Percentiles rank a stretch among this genome's conserved stretches.
Evolutionary conservation across 208 protist genomes (phyloP).

Genomic region (Trypanosoma mega): DNA sequence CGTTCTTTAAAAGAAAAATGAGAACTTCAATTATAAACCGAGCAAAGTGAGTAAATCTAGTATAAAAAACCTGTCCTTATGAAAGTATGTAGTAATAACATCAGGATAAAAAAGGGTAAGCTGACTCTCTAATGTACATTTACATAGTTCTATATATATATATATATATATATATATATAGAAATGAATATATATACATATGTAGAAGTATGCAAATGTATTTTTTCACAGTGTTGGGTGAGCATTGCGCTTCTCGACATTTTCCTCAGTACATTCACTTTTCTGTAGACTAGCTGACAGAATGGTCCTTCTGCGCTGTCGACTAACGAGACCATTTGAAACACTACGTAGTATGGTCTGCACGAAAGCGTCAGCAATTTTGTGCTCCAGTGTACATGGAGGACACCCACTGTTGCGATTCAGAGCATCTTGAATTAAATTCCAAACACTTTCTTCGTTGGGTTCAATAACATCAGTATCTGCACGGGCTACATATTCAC

Average conservation of each 20-base stretch:
- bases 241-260: background rate
- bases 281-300: too few species aligned
- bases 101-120: too few species aligned
- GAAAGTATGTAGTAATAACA: too few species aligned
- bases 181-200: background rate
- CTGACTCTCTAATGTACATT: too few species aligned
- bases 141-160: background rate
- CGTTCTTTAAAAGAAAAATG: too few species aligned
- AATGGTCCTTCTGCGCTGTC: background rate
- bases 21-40: too few species aligned
- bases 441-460: slow-evolving; percentile 20
- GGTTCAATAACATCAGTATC: slow-evolving; percentile 18
- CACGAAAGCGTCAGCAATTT: slow-evolving; percentile 22
- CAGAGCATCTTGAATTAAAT: slow-evolving; percentile 21
- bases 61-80: too few species aligned
- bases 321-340: slow-evolving; percentile 4
- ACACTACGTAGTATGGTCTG: slow-evolving; percentile 20
- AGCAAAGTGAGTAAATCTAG: too few species aligned
- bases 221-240: background rate
- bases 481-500: slow-evolving; percentile 17
- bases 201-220: background rate
- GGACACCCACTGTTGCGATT: slow-evolving; percentile 1
- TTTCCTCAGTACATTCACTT: too few species aligned
- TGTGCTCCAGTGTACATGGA: slow-evolving; percentile 11
- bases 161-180: slow-evolving; percentile 3